These are phyloP conservation scores for Venturia effusa DNA, from an alignment of 2,329 filamentous ascomycete genomes.

Conservation along the genomic window DNA sequence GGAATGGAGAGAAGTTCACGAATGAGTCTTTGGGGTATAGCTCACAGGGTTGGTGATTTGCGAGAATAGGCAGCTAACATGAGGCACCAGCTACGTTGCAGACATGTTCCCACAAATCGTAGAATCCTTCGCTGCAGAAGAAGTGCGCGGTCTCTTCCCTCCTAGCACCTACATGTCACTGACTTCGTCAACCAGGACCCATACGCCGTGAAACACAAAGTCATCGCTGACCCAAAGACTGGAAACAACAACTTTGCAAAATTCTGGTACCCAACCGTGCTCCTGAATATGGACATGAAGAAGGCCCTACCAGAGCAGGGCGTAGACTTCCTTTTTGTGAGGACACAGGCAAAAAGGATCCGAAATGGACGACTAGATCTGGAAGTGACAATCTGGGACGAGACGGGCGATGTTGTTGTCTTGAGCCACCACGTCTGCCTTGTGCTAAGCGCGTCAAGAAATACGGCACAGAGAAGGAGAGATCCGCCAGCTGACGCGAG, in stretches of 20 bases:
- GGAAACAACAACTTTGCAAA: constrained; percentile 23
- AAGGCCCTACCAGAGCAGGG: constrained; percentile 56
- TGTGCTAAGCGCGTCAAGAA: constrained; percentile 52
- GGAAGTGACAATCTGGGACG: constrained; percentile 58
- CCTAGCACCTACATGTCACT: neutral
- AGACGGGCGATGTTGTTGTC: constrained; percentile 52
- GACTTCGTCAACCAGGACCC: constrained; percentile 16
- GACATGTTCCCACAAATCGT: constrained; percentile 61
- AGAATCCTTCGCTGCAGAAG: constrained; percentile 32
- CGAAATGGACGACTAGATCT: constrained; percentile 64
- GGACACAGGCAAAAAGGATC: constrained; percentile 55
- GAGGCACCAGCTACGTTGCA: constrained; percentile 39
- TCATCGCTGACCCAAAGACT: constrained; percentile 17
- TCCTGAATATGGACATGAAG: constrained; percentile 69
- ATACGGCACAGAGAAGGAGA: constrained; percentile 31
- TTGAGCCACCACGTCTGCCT: constrained; percentile 58
- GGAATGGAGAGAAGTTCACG: constrained; percentile 51
- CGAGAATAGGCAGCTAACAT: neutral
- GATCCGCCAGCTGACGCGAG: neutral
- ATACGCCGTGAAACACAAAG: constrained; percentile 20
- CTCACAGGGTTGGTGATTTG: neutral
- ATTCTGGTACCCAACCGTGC: constrained; percentile 68
- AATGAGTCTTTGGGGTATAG: constrained; percentile 44
- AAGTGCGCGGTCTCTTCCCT: neutral
- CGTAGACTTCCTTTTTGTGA: constrained; percentile 60